phyloP scores from a whole-genome alignment of 2,329 filamentous ascomycete species.

The Mycosphaerella arachidis region DNA sequence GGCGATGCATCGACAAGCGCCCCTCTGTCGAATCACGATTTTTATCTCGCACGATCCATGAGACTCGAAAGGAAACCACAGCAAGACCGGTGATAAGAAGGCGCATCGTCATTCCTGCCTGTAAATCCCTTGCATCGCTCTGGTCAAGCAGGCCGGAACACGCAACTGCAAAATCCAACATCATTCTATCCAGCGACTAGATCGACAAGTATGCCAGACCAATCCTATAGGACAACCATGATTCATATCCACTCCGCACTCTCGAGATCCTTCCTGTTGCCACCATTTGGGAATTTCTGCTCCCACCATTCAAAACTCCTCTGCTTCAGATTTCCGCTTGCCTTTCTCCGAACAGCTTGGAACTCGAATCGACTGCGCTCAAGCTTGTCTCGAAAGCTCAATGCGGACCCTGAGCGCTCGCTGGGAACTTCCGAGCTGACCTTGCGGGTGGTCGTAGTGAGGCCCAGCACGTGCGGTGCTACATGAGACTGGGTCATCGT shows the following conservation, averaged over 20 bases:
- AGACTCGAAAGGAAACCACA: not conserved
- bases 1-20: not conserved
- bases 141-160: not conserved
- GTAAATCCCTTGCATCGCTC: not conserved
- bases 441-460: slow-evolving; percentile 19
- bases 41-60: not conserved
- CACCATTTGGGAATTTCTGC: slow-evolving; percentile 10
- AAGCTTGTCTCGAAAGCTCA: slow-evolving; percentile 26
- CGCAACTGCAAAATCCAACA: not conserved
- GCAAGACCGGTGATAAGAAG: not conserved
- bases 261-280: slow-evolving; percentile 11
- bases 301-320: slow-evolving; percentile 24
- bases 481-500: slow-evolving; percentile 9
- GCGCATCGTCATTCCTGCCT: not conserved
- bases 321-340: slow-evolving; percentile 25
- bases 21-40: not conserved
- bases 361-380: slow-evolving; percentile 34
- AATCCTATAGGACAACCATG: not conserved
- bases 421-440: slow-evolving; percentile 14
- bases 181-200: not conserved
- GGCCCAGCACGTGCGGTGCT: slow-evolving; percentile 24
- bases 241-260: slow-evolving; percentile 27
- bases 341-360: slow-evolving; percentile 30
- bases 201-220: slow-evolving; percentile 1
- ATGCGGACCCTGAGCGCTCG: slow-evolving; percentile 20